Evolutionary conservation across 2,329 filamentous ascomycete species (phyloP).

Genomic region (Dryadomyces quercus-mongolicae): DNA sequence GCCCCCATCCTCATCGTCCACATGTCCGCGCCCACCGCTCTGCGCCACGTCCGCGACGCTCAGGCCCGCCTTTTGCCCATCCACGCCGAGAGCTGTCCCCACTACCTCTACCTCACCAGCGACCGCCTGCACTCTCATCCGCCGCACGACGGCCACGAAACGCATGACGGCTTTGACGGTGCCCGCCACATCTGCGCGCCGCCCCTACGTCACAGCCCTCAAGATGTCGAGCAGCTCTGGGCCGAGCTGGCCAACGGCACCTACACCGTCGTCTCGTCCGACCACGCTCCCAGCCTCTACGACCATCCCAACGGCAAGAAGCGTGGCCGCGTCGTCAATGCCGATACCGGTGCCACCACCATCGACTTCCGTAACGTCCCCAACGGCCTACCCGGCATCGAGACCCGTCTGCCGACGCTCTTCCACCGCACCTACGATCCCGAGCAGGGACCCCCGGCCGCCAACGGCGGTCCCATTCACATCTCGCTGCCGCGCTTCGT

Average conservation of each 20-base stretch:
- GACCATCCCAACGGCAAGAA: constrained; percentile 24
- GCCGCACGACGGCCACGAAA: background rate
- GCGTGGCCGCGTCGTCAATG: constrained; percentile 7
- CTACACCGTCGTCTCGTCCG: constrained; percentile 39
- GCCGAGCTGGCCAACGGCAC: constrained; percentile 37
- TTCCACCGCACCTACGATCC: constrained; percentile 19
- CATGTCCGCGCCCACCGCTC: constrained; percentile 33
- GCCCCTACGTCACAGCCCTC: constrained; percentile 28
- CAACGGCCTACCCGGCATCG: constrained; percentile 44
- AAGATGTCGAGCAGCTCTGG: constrained; percentile 40
- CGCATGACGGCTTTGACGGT: constrained; percentile 13
- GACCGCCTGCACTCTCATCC: constrained; percentile 17
- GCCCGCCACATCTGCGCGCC: constrained; percentile 42
- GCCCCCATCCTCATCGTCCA: constrained; percentile 42
- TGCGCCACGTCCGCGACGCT: constrained; percentile 33
- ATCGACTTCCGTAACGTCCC: constrained; percentile 39
- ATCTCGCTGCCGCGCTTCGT: constrained; percentile 38
- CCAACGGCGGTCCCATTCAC: constrained; percentile 13
- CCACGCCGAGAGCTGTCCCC: constrained; percentile 45
- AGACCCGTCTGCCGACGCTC: constrained; percentile 39
- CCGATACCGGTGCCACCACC: background rate
- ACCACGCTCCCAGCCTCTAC: constrained; percentile 35
- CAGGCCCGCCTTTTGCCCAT: constrained; percentile 37
- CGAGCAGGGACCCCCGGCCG: constrained; percentile 7
- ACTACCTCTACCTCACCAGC: constrained; percentile 41